Percentiles rank a stretch among this genome's conserved stretches.
Conservation (phyloP, 257 asterid species). For the Echites panduratus region DNA sequence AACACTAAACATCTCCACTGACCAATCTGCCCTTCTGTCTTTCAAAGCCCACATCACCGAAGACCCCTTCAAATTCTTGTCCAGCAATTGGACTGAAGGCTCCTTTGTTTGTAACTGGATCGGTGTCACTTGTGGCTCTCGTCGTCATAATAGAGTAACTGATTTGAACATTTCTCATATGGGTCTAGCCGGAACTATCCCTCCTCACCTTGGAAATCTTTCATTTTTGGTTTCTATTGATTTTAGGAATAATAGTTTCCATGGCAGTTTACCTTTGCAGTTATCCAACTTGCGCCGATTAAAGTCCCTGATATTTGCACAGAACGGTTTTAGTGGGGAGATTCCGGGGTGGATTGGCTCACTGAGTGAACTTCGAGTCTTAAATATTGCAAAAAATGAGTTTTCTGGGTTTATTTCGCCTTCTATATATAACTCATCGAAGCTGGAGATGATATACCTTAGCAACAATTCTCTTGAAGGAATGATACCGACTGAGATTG, state of each 20-base stretch:
- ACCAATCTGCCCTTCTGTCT: neutral
- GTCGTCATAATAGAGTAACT: conserved; percentile 1
- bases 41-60: neutral
- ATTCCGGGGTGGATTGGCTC: conserved; percentile 16
- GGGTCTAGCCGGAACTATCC: conserved; percentile 2
- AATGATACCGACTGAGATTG: conserved; percentile 9
- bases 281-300: conserved; percentile 7
- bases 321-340: conserved; percentile 19
- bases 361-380: conserved; percentile 10
- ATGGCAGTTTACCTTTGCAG: conserved; percentile 18
- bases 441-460: neutral
- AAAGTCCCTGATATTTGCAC: neutral
- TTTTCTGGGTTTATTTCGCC: neutral
- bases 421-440: neutral
- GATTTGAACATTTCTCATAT: neutral
- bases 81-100: conserved; percentile 2
- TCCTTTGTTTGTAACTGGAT: conserved; percentile 12
- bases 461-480: conserved; percentile 8
- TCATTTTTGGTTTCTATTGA: conserved; percentile 23
- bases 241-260: conserved; percentile 20
- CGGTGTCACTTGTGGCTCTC: conserved; percentile 13
- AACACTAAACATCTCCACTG: neutral
- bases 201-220: conserved; percentile 12
- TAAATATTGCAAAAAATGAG: too few species aligned
- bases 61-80: neutral